These are phyloP conservation scores for Aspergillus sparsus DNA, from an alignment of 495 filamentous ascomycete genomes.

Conservation along the genomic window DNA sequence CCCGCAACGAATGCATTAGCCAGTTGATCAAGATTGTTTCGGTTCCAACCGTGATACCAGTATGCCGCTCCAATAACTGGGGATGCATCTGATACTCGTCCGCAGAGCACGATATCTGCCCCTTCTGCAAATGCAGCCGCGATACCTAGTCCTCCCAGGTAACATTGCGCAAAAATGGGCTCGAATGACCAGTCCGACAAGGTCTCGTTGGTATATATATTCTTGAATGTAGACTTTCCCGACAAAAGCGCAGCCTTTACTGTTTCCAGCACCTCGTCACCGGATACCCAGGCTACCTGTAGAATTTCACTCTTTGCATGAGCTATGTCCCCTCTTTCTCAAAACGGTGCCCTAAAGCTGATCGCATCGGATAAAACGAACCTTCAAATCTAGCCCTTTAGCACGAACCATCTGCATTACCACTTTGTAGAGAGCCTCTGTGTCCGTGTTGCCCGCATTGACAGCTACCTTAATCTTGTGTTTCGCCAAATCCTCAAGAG, in stretches of 20 bases:
- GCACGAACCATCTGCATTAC: conserved; percentile 45
- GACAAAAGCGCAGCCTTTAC: conserved; percentile 41
- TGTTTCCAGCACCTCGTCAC: conserved; percentile 52
- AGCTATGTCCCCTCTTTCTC: neutral
- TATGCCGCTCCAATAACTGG: conserved; percentile 54
- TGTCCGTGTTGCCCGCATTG: conserved; percentile 59
- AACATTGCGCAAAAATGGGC: conserved; percentile 56
- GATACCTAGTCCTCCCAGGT: conserved; percentile 55
- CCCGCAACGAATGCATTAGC: conserved; percentile 56
- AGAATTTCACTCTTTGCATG: neutral
- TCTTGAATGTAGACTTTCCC: conserved; percentile 46
- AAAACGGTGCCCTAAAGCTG: neutral
- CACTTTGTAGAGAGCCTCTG: conserved; percentile 46
- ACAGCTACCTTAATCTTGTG: conserved; percentile 57
- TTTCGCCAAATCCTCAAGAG: conserved; percentile 50
- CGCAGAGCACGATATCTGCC: conserved; percentile 60
- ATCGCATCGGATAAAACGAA: conserved; percentile 9
- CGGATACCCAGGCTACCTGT: conserved; percentile 51
- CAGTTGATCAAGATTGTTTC: conserved; percentile 47
- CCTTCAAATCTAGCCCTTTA: conserved; percentile 49
- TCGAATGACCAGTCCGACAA: conserved; percentile 53
- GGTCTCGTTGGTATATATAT: conserved; percentile 52
- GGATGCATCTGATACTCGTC: conserved; percentile 56
- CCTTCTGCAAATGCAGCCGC: conserved; percentile 50
- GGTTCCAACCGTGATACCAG: conserved; percentile 52